phyloP scores from a whole-genome alignment of 441 rosid species.

The Pelargonium fulgidum region DNA sequence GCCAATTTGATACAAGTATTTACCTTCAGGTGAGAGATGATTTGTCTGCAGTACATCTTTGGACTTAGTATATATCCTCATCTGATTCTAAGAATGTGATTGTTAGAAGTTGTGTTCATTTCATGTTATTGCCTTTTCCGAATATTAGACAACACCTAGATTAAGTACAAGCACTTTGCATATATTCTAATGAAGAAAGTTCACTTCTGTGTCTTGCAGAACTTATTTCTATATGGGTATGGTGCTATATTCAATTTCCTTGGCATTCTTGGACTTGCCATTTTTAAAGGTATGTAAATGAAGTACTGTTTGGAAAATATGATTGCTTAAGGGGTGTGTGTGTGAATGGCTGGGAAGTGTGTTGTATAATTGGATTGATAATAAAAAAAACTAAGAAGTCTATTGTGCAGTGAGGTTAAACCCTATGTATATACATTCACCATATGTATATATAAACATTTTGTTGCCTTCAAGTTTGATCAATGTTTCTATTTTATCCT shows the following conservation, averaged over 20 bases:
- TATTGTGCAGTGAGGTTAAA: no score
- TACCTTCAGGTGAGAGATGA: constrained; percentile 77
- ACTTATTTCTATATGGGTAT: constrained; percentile 87
- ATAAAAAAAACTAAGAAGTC: no score
- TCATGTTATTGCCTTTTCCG: background rate
- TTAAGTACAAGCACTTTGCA: background rate
- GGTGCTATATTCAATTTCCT: constrained; percentile 98
- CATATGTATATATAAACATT: no score
- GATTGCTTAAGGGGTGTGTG: no score
- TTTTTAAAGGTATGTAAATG: constrained; percentile 60
- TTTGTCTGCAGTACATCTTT: background rate
- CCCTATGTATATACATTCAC: no score
- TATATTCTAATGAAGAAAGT: background rate
- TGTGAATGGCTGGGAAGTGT: no score
- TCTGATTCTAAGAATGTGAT: background rate
- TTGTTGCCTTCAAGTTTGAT: no score
- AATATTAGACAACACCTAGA: no score
- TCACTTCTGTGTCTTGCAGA: constrained; percentile 39
- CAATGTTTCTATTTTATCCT: no score
- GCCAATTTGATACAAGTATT: constrained; percentile 94
- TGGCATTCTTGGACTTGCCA: constrained; percentile 58
- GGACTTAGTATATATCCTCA: background rate
- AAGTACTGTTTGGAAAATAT: background rate
- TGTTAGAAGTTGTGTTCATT: background rate
- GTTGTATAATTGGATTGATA: no score